Percentiles rank a stretch among this genome's conserved stretches.
Conservation (phyloP, 2,329 filamentous ascomycete species). For the Acephala macrosclerotiorum region DNA sequence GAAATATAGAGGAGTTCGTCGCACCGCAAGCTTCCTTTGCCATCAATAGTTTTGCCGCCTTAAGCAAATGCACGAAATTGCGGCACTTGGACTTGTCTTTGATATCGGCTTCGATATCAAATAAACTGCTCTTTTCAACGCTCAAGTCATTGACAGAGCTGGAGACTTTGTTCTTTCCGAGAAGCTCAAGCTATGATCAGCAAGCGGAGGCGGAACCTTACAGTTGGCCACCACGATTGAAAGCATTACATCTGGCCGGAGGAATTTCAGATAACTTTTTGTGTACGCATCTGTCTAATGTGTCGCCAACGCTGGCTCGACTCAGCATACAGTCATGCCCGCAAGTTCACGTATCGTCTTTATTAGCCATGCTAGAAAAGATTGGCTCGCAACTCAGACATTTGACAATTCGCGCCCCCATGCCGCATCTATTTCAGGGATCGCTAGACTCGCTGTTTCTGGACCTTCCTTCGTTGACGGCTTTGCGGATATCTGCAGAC, state of each 20-base stretch:
- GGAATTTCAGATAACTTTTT: slow-evolving; percentile 43
- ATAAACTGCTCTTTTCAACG: slow-evolving; percentile 42
- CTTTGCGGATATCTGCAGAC: slow-evolving; percentile 43
- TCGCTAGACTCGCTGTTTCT: slow-evolving; percentile 37
- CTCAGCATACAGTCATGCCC: slow-evolving; percentile 45
- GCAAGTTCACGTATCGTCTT: slow-evolving; percentile 32
- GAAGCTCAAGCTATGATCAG: slow-evolving; percentile 37
- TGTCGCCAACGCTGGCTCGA: slow-evolving; percentile 34
- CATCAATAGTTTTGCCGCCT: slow-evolving; percentile 45
- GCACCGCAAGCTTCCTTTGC: slow-evolving; percentile 45
- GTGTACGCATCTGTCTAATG: slow-evolving; percentile 31
- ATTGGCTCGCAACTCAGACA: slow-evolving; percentile 40
- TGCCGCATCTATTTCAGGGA: slow-evolving; percentile 38
- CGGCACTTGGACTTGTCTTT: slow-evolving; percentile 43
- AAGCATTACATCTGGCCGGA: slow-evolving; percentile 43
- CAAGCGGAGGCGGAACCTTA: slow-evolving; percentile 29
- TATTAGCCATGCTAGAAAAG: slow-evolving; percentile 32
- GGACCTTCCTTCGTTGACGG: slow-evolving; percentile 37
- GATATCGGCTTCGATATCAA: slow-evolving; percentile 43
- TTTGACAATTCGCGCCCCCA: slow-evolving; percentile 44
- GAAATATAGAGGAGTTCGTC: slow-evolving; percentile 43
- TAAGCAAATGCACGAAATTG: slow-evolving; percentile 44
- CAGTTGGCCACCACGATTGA: slow-evolving; percentile 42
- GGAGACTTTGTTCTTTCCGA: slow-evolving; percentile 43
- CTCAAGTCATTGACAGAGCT: slow-evolving; percentile 39